phyloP scores from a whole-genome alignment of 495 filamentous ascomycete species.

The Podospora comata region DNA sequence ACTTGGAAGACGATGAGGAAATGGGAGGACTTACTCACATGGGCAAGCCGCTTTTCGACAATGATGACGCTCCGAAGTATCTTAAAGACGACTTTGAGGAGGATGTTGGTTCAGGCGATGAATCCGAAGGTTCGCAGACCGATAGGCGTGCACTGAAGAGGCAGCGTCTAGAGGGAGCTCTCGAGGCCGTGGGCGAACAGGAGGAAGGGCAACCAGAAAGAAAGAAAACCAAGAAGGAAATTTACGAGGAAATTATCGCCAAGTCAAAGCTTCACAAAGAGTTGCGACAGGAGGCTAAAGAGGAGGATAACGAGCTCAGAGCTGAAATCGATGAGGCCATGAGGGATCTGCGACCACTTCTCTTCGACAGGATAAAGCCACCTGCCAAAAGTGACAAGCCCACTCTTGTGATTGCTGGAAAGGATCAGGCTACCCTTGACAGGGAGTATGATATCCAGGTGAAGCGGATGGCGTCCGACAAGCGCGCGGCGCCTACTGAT shows the following conservation, averaged over 20 bases:
- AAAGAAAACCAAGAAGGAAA: constrained; percentile 91
- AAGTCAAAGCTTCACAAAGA: constrained; percentile 91
- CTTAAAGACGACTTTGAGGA: constrained; percentile 67
- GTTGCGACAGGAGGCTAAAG: constrained; percentile 78
- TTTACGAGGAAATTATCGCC: constrained; percentile 95
- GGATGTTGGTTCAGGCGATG: constrained; percentile 56
- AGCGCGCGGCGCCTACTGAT: constrained; percentile 77
- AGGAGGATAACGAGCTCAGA: constrained; percentile 84
- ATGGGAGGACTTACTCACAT: constrained; percentile 76
- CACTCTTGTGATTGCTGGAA: constrained; percentile 57
- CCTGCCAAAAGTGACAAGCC: constrained; percentile 40
- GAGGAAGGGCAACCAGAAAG: constrained; percentile 60
- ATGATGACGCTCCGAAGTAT: constrained; percentile 22
- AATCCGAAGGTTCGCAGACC: constrained; percentile 48
- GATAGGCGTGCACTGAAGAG: constrained; percentile 59
- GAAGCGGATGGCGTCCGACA: constrained; percentile 75
- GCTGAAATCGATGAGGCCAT: constrained; percentile 60
- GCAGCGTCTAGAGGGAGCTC: constrained; percentile 39
- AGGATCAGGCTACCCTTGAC: constrained; percentile 61
- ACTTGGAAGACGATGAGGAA: constrained; percentile 80
- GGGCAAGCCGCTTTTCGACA: constrained; percentile 66
- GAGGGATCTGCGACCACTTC: constrained; percentile 69
- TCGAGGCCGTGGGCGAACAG: constrained; percentile 36
- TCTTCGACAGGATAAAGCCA: constrained; percentile 44
- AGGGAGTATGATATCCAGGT: constrained; percentile 82